Base-by-base conservation (phyloP, 2,329 filamentous ascomycete genomes). In the Sclerotinia trifoliorum region DNA sequence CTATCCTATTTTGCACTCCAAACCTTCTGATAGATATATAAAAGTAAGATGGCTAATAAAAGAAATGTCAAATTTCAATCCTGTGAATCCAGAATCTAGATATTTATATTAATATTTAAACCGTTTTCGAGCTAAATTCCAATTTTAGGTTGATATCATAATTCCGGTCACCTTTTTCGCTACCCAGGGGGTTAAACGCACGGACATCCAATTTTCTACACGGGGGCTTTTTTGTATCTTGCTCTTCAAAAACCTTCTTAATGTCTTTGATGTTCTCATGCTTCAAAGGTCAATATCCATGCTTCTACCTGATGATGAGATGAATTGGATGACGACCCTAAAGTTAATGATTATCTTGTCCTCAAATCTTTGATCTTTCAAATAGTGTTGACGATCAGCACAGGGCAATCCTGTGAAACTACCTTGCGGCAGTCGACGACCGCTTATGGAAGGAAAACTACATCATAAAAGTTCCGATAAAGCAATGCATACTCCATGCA, bases 1-100 rank as follows among this genome's bases (percentile, higher is more conserved):
- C 42, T 44, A n/a, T 29, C 29, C 19, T 48, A n/a, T 15, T 55
- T n/a, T 17, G 10, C 8, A 21, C 17, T 10, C 26, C 29, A 35
- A 17, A 24, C 15, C 29, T 35, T 24, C 13, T 15, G 5, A 49
- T 24, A 39, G 10, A 17, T 24, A 5, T 3, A 39, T 15, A 6
- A 10, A 19, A 24, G 0, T 7, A 3, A 1, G 1, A 5, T 10
- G 6, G 19, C 1, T 24, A 4, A 1, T 19, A 29, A 49, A 62
- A 62, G 10, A 49, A 24, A 19, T 10, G 11, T 4, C n/a, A 1
- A 19, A 5, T 6, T 35, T n/a, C 5, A 19, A 13, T n/a, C 3
- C 26, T 17, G n/a, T 49, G 8, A 0, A 19, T 17, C 5, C n/a
- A 19, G 13, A 19, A 24, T 24, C 11, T n/a, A 3, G 1, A 3